A percentile compares a stretch with the other conserved stretches of the same genome.
Evolutionary conservation across 352 stramenopile species (phyloP).

Genomic region (Pythium pyrilobum): DNA sequence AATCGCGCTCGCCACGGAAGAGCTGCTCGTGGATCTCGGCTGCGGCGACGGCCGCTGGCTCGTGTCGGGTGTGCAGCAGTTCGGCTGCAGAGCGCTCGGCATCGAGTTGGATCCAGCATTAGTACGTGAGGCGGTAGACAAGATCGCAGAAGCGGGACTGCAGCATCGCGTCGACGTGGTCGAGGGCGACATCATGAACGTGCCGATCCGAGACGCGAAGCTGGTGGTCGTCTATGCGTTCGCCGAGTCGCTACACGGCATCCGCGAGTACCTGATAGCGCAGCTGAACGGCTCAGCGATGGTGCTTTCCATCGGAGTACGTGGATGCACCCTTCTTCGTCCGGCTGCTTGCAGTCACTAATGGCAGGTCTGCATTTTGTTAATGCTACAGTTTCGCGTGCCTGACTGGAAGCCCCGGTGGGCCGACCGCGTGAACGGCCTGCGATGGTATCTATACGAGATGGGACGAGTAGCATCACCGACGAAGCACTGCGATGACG

Average conservation of each 20-base stretch:
- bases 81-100: conserved; percentile 53
- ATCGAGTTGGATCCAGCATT: conserved; percentile 65
- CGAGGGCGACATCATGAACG: conserved; percentile 49
- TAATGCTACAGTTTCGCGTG: conserved; percentile 72
- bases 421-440: conserved; percentile 37
- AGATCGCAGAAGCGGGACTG: conserved; percentile 23
- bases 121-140: conserved; percentile 27
- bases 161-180: conserved; percentile 40
- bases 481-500: neutral
- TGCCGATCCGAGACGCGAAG: conserved; percentile 39
- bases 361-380: too few relatives aligned
- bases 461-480: conserved; percentile 21
- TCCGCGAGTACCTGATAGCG: conserved; percentile 39
- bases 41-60: conserved; percentile 80
- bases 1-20: conserved; percentile 19
- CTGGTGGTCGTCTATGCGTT: conserved; percentile 86
- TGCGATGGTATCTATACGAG: conserved; percentile 78
- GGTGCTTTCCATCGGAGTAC: conserved; percentile 77
- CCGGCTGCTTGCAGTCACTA: neutral
- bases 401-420: conserved; percentile 60
- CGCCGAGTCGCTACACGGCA: conserved; percentile 59
- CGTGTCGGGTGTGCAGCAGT: conserved; percentile 53
- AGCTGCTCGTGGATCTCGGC: conserved; percentile 77
- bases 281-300: conserved; percentile 36
- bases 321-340: neutral